Evolutionary conservation across 2,329 filamentous ascomycete genomes (phyloP).

Genomic region (Pseudogymnoascus sp.): DNA sequence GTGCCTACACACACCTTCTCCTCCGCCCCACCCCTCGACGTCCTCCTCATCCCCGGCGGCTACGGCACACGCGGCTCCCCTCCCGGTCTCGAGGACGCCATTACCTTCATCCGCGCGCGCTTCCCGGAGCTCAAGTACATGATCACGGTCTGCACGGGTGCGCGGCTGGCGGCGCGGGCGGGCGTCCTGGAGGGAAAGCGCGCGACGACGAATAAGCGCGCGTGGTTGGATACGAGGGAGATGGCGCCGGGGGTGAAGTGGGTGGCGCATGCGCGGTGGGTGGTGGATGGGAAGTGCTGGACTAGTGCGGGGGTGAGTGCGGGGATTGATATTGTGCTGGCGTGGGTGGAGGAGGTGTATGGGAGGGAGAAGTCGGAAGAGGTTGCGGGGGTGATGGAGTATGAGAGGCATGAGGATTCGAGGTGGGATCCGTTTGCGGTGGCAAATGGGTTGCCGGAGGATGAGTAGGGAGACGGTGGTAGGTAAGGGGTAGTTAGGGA

Average conservation of each 20-base stretch:
- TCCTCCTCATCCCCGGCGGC: constrained; percentile 60
- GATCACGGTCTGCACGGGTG: constrained; percentile 60
- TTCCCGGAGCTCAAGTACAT: constrained; percentile 45
- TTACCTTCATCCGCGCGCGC: constrained; percentile 37
- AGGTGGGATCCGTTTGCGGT: constrained; percentile 47
- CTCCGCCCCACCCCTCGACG: constrained; percentile 40
- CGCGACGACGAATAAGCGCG: constrained; percentile 60
- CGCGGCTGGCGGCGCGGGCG: constrained; percentile 47
- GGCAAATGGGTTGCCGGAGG: constrained; percentile 5
- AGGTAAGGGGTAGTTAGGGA: neutral
- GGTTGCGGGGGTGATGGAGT: constrained; percentile 48
- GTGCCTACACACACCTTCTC: constrained; percentile 48
- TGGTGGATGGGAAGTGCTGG: constrained; percentile 59
- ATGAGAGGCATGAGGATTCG: constrained; percentile 45
- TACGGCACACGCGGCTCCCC: constrained; percentile 36
- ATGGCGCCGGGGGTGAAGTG: constrained; percentile 47
- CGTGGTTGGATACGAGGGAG: constrained; percentile 41
- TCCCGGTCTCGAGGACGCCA: constrained; percentile 25
- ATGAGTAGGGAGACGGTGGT: neutral
- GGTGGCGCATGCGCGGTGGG: constrained; percentile 55
- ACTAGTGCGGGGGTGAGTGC: constrained; percentile 55
- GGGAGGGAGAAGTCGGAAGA: constrained; percentile 41
- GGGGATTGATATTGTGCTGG: constrained; percentile 53
- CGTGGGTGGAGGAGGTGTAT: constrained; percentile 46
- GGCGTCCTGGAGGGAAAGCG: constrained; percentile 51